Base-by-base conservation (phyloP, 768 basidiomycete species). In the Leccinum variicolor region DNA sequence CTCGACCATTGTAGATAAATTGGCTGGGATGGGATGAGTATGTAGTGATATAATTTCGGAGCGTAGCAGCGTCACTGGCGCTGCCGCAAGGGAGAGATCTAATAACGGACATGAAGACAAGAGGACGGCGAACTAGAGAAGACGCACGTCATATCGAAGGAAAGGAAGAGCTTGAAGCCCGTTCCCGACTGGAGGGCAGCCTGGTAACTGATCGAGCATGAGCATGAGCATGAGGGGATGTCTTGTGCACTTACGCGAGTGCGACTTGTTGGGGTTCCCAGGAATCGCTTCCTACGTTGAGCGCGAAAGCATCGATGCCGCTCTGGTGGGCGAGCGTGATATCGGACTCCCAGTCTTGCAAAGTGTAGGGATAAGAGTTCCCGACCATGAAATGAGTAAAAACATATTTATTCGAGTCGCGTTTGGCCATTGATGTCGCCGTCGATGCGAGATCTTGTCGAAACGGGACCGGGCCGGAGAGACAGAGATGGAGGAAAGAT, bases 81-180 rank as follows among this genome's bases (percentile, higher is more conserved):
- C 76, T 75, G 7, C 65, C 67, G 61, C 88, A 87, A 6, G 85
- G 80, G 49, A 87, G 69, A 4, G 80, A 80, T 4, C 85, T 87
- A 41, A 28, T 6, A 50, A 25, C 19, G 21, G 52, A 49, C 47
- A 48, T 61, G 26, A 52, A 39, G 25, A 50, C 34, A 41, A 7
- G 5, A 52, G 36, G 2, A 41, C 29, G n/a, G 48, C 13, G 23
- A 31, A 54, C 5, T 41, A 46, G 3, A 39, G 50, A 25, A 50
- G 23, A 79, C 78, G 63, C 64, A 87, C 84, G 84, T 74, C 90
- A 90, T 90, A 65, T 92, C 90, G 50, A 92, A 81, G 14, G 87
- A 90, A 58, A 92, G 64, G 73, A 90, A 91, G 51, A 92, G 74
- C 67, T 87, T 85, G 77, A 91, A 90, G 52, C 76, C 75, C 10